phyloP scores from a whole-genome alignment of 768 basidiomycete genomes.

The Rhodotorula diobovata region DNA sequence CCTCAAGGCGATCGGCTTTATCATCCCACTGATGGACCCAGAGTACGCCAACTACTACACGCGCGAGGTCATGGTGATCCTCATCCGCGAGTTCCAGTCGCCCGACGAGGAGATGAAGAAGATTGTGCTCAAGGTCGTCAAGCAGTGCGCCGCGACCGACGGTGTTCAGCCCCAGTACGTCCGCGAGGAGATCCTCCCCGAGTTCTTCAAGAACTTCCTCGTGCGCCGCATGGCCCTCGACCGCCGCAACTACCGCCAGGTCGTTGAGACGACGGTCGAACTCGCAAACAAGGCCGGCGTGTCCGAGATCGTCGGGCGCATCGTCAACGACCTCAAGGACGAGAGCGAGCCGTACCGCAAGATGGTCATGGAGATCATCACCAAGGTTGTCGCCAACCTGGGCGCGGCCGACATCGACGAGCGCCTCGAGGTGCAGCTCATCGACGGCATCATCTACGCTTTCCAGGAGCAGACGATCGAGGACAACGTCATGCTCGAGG shows the following conservation, averaged over 20 bases:
- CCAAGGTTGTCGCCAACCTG: conserved; percentile 84
- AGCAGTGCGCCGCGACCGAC: conserved; percentile 97
- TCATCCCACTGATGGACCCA: conserved; percentile 99
- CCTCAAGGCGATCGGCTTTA: conserved; percentile 96
- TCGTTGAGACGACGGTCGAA: conserved; percentile 98
- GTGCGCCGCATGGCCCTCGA: conserved; percentile 78
- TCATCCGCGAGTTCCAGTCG: conserved; percentile 96
- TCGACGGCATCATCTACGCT: conserved; percentile 97
- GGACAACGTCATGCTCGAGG: conserved; percentile 98
- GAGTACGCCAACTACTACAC: conserved; percentile 99
- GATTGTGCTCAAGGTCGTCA: conserved; percentile 97
- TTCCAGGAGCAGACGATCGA: conserved; percentile 99
- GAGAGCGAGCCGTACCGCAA: conserved; percentile 58
- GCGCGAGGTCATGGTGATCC: conserved; percentile 92
- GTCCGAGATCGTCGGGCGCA: conserved; percentile 83
- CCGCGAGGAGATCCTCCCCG: conserved; percentile 93
- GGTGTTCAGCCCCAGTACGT: conserved; percentile 95
- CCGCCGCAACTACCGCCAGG: conserved; percentile 89
- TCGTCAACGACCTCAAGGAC: conserved; percentile 81
- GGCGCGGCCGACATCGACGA: conserved; percentile 99
- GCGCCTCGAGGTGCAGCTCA: conserved; percentile 82
- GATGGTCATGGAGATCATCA: conserved; percentile 99
- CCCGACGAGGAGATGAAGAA: conserved; percentile 99
- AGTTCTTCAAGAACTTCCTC: conserved; percentile 99
- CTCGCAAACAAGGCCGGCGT: conserved; percentile 96